Evolutionary conservation across 441 rosid genomes (phyloP), one percentile per base, ranked within the genome.

Genomic region (Viola pubescens): DNA sequence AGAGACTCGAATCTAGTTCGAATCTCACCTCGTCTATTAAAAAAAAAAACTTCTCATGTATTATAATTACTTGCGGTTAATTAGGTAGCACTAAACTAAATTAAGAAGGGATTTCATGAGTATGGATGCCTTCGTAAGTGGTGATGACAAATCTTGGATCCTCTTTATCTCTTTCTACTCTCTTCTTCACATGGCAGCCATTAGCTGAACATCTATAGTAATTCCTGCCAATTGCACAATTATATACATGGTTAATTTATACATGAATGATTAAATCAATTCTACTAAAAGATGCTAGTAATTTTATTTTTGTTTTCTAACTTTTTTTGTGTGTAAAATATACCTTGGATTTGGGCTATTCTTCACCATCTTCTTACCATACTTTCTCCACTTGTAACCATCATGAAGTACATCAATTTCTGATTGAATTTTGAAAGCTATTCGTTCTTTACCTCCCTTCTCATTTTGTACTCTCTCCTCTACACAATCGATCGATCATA

Each of bases 351-450:
- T 77, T 7, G 94, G 89, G 69, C 91, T 92, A 75, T 87, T 84
- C 75, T 89, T 92, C 48, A 92, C 97, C 94, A 84, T 86, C 75
- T 92, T 92, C 84, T 89, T 92, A 38, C 98, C 98, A 56, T 92
- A 92, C 66, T 92, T 92, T 65, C 97, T 85, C 98, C 98, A 91
- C 69, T 69, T 91, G 75, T 58, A 91, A 1, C 98, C 98, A 48
- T 91, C 98, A 56, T 86, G 90, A 26, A 92, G 77, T 65, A 89
- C 79, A 66, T 92, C 98, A 6, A 87, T 75, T 5, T 82, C 95
- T 2, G 98, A 83, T 67, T 70, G 70, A 13, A 94, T 90, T 74
- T 75, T 87, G 78, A 92, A 89, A 41, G 97, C 92, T 63, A 81
- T 79, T 65, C 88, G 84, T 64, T 78, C 84, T 73, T 69, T 88